Evolutionary conservation across 2,329 filamentous ascomycete genomes (phyloP).

Genomic region (Dactylellina drechsleri): DNA sequence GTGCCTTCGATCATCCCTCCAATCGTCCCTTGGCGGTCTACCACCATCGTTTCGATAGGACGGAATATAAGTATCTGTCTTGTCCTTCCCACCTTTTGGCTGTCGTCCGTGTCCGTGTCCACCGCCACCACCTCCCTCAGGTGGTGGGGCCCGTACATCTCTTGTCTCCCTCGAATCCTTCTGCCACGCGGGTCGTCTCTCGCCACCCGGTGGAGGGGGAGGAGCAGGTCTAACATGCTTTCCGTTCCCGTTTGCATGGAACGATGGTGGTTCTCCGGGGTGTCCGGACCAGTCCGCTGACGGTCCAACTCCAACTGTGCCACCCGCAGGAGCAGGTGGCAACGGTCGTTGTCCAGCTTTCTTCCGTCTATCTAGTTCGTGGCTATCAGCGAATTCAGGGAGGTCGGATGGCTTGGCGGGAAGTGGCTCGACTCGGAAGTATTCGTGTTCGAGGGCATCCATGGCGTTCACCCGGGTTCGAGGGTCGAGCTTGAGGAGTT

Average conservation of each 20-base stretch:
- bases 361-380: conserved; percentile 93
- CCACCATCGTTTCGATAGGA: conserved; percentile 63
- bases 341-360: conserved; percentile 76
- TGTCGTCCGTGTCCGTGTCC: conserved; percentile 67
- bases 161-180: conserved; percentile 54
- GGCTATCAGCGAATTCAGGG: conserved; percentile 91
- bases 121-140: conserved; percentile 57
- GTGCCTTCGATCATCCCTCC: conserved; percentile 61
- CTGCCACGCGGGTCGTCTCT: conserved; percentile 54
- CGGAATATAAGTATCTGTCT: conserved; percentile 67
- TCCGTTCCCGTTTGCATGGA: conserved; percentile 53
- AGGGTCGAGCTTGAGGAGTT: conserved; percentile 90
- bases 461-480: conserved; percentile 87
- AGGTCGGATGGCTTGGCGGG: conserved; percentile 86
- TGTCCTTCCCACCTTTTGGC: conserved; percentile 60
- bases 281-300: conserved; percentile 66
- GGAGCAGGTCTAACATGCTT: conserved; percentile 53
- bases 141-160: conserved; percentile 45
- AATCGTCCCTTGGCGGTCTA: conserved; percentile 60
- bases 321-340: conserved; percentile 90
- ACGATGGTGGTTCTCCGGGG: conserved; percentile 65
- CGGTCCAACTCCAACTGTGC: conserved; percentile 80
- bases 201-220: conserved; percentile 54
- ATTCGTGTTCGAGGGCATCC: conserved; percentile 90
- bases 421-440: conserved; percentile 81